Base-by-base conservation (phyloP, 2,329 filamentous ascomycete genomes). In the Aspergillus tanneri region DNA sequence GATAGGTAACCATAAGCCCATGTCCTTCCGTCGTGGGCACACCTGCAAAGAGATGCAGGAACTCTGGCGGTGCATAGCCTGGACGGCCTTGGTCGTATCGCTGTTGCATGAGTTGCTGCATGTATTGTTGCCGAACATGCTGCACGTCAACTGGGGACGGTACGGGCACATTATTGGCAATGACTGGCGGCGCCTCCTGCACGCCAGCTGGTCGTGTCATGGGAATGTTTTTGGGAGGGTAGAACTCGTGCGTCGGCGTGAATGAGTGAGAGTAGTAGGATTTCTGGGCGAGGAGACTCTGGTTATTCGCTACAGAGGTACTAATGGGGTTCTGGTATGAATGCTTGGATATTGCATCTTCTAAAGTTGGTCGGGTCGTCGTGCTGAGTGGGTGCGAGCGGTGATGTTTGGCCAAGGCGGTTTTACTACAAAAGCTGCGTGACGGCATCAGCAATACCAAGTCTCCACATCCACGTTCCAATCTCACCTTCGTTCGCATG, bases 401-500 rank as follows among this genome's bases (percentile, higher is more conserved):
- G n/a, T n/a, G n/a, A n/a, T n/a, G n/a, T n/a, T n/a, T n/a, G n/a
- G n/a, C n/a, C n/a, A n/a, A 9, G 64, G 68, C 71, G 6, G 68
- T 71, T 53, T 71, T 71, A 47, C 68, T 65, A 53, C 68, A 71
- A 52, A 70, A 71, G 49, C 68, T 71, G 46, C 46, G 46, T 27
- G 23, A 27, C 22, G 36, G 30, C 18, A 9, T n/a, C 18, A 7
- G 25, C 12, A 3, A 24, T n/a, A 6, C 5, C 16, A 6, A 22
- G 11, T n/a, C n/a, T n/a, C n/a, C n/a, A n/a, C n/a, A n/a, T n/a
- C n/a, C n/a, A 14, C 18, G n/a, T 32, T 69, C 65, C n/a, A n/a
- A n/a, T n/a, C n/a, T n/a, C n/a, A n/a, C n/a, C n/a, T n/a, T n/a
- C n/a, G n/a, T n/a, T n/a, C n/a, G n/a, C n/a, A n/a, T n/a, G n/a